A percentile compares a stretch with the other conserved stretches of the same genome.
Conservation (phyloP, 345 rosid genomes). For the Eucalyptus regnans region DNA sequence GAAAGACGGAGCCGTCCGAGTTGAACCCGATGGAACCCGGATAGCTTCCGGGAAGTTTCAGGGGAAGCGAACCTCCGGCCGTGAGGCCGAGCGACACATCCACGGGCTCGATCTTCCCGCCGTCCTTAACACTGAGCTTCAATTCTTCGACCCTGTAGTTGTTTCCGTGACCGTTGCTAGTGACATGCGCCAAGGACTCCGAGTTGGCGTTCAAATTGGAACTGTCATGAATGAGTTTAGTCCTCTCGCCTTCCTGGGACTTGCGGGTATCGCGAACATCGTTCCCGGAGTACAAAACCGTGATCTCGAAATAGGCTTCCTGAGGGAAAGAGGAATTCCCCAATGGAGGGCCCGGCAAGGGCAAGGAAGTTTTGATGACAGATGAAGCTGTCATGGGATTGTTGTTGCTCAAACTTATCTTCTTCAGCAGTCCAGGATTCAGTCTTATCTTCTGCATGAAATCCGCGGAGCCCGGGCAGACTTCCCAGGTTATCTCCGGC, state of each 20-base stretch:
- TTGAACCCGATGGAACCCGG: constrained; percentile 85
- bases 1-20: constrained; percentile 72
- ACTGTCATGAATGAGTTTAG: constrained; percentile 43
- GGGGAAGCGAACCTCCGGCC: constrained; percentile 36
- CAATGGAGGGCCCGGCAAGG: constrained; percentile 84
- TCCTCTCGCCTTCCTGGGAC: constrained; percentile 47
- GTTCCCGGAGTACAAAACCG: constrained; percentile 24
- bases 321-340: constrained; percentile 75
- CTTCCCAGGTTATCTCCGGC: constrained; percentile 57
- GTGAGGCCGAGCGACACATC: constrained; percentile 58
- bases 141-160: constrained; percentile 23
- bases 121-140: constrained; percentile 22
- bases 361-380: constrained; percentile 60
- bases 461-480: constrained; percentile 62
- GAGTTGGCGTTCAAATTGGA: constrained; percentile 22
- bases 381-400: constrained; percentile 27
- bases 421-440: constrained; percentile 28
- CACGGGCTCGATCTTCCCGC: constrained; percentile 9
- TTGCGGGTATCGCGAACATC: neutral
- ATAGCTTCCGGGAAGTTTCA: constrained; percentile 68
- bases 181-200: constrained; percentile 29
- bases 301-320: constrained; percentile 89
- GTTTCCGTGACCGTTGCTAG: neutral
- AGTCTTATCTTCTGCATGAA: constrained; percentile 70
- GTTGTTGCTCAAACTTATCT: neutral